phyloP scores from a whole-genome alignment of 1,284 basidiomycete species.

The Gymnopus androsaceus region DNA sequence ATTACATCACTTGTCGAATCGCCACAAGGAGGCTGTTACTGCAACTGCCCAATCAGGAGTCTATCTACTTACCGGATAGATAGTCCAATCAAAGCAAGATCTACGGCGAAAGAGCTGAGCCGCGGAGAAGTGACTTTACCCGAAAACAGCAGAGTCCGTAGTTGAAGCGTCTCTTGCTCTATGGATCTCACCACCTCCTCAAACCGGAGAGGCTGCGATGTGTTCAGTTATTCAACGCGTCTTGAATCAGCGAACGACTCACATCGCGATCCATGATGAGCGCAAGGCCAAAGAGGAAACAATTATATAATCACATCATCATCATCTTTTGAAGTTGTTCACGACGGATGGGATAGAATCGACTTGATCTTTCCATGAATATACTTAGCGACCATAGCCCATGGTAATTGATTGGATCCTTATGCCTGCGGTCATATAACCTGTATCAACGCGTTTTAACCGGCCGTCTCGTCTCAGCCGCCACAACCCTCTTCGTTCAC shows the following conservation, averaged over 20 bases:
- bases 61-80: conserved; percentile 17
- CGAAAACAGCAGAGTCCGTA: conserved; percentile 2
- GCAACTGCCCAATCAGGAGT: background rate
- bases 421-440: background rate
- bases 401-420: background rate
- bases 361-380: too few relatives aligned
- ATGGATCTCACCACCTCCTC: conserved; percentile 2
- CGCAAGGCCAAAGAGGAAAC: too few relatives aligned
- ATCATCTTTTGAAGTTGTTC: too few relatives aligned
- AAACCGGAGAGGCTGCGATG: background rate
- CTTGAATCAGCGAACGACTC: too few relatives aligned
- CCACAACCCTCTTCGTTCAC: too few relatives aligned
- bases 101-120: conserved; percentile 21
- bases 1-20: background rate
- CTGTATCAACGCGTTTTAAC: too few relatives aligned
- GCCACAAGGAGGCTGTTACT: background rate
- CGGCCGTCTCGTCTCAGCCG: too few relatives aligned
- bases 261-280: background rate
- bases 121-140: conserved; percentile 9
- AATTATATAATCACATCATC: too few relatives aligned
- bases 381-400: conserved; percentile 3
- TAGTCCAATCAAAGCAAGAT: conserved; percentile 26
- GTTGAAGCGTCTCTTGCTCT: background rate
- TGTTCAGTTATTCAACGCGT: too few relatives aligned
- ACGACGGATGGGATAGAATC: too few relatives aligned